These are phyloP conservation scores for Podospora tetraspora DNA, from an alignment of 495 filamentous ascomycete species.

Conservation along the genomic window DNA sequence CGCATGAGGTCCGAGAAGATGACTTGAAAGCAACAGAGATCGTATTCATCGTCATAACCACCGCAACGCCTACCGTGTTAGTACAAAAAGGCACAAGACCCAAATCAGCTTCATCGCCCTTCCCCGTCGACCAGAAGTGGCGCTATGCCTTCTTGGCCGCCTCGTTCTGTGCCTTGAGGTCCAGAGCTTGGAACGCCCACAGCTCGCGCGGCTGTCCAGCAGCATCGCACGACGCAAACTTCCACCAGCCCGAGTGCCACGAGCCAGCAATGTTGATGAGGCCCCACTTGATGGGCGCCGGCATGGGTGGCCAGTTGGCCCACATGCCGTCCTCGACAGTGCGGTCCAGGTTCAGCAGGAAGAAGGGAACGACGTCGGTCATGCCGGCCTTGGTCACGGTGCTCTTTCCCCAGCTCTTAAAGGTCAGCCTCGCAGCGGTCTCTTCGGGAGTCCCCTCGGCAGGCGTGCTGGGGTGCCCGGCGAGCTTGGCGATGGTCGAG, in stretches of 20 bases:
- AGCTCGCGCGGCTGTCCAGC: conserved; percentile 38
- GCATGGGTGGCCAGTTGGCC: conserved; percentile 48
- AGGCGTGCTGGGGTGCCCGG: conserved; percentile 43
- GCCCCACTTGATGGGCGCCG: conserved; percentile 42
- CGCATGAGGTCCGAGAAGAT: neutral
- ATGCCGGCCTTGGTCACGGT: conserved; percentile 47
- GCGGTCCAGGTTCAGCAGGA: conserved; percentile 52
- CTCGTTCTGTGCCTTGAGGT: conserved; percentile 13
- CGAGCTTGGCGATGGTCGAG: conserved; percentile 43
- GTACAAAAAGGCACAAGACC: neutral
- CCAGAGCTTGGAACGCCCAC: conserved; percentile 30
- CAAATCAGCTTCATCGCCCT: neutral
- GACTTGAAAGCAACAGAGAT: neutral
- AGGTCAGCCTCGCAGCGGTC: conserved; percentile 23
- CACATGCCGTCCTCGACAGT: conserved; percentile 51
- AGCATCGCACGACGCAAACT: conserved; percentile 47
- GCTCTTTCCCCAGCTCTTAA: conserved; percentile 47
- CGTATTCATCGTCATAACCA: neutral
- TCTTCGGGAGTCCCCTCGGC: conserved; percentile 34
- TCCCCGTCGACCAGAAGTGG: neutral
- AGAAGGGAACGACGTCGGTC: conserved; percentile 50
- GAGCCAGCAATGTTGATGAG: conserved; percentile 43
- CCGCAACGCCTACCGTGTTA: neutral
- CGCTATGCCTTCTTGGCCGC: conserved; percentile 27
- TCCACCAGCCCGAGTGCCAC: conserved; percentile 46